phyloP scores from a whole-genome alignment of 768 basidiomycete species.

The Russula griseocarnosa region DNA sequence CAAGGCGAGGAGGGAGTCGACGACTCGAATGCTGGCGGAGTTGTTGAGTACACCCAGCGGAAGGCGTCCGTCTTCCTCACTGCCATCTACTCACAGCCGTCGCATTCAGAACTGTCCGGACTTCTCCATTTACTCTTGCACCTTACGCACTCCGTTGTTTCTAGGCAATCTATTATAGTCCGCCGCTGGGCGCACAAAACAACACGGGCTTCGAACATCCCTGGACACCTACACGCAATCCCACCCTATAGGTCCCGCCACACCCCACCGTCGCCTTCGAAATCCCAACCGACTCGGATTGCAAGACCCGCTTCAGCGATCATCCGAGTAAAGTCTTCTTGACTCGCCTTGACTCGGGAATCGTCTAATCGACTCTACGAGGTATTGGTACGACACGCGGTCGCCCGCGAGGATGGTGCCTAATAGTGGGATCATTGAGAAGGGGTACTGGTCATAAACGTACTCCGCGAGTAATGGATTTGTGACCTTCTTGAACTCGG shows the following conservation, averaged over 20 bases:
- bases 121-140: neutral
- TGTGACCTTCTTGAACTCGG: conserved; percentile 92
- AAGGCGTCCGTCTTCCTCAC: neutral
- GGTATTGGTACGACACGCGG: conserved; percentile 92
- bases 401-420: conserved; percentile 98
- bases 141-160: neutral
- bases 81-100: neutral
- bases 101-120: neutral
- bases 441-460: conserved; percentile 93
- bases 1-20: neutral
- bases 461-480: conserved; percentile 85
- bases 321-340: conserved; percentile 85
- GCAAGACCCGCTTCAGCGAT: conserved; percentile 80
- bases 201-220: no score
- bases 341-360: conserved; percentile 91
- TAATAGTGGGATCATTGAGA: conserved; percentile 88
- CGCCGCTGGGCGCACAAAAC: neutral
- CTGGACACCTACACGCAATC: conserved; percentile 52
- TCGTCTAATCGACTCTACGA: conserved; percentile 93
- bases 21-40: neutral
- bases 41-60: no score
- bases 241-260: conserved; percentile 87
- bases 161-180: neutral
- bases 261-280: conserved; percentile 68
- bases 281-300: conserved; percentile 54